A percentile compares a stretch with the other conserved stretches of the same genome.
phyloP scores from a whole-genome alignment of 148 eudicot genomes.

The Limonium bicolor region DNA sequence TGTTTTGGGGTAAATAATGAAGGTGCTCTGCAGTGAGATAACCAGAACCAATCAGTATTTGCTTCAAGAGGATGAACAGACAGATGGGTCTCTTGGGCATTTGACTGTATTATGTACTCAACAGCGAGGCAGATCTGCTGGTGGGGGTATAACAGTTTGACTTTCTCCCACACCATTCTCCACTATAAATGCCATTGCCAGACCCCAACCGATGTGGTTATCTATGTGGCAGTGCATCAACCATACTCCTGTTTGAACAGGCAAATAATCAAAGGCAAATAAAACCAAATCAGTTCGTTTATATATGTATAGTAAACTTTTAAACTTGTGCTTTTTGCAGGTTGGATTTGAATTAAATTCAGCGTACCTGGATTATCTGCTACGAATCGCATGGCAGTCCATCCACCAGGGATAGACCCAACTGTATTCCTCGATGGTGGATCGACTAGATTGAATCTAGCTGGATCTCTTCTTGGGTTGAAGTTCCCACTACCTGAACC shows the following conservation, averaged over 20 bases:
- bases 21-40: too few relatives aligned
- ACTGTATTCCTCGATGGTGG: slow-evolving; percentile 78
- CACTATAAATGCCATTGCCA: slow-evolving; percentile 65
- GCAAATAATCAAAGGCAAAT: background rate
- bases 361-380: slow-evolving; percentile 86
- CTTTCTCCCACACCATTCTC: slow-evolving; percentile 52
- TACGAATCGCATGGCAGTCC: slow-evolving; percentile 82
- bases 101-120: slow-evolving; percentile 8
- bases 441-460: slow-evolving; percentile 59
- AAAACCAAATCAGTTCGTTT: too few relatives aligned
- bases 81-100: background rate
- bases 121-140: slow-evolving; percentile 74
- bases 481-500: slow-evolving; percentile 82
- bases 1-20: too few relatives aligned
- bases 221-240: slow-evolving; percentile 90
- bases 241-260: slow-evolving; percentile 59
- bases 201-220: slow-evolving; percentile 64
- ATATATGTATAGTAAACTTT: too few relatives aligned
- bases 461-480: slow-evolving; percentile 39
- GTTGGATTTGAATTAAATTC: slow-evolving; percentile 2
- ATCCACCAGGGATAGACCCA: slow-evolving; percentile 85
- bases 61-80: too few relatives aligned
- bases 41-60: too few relatives aligned
- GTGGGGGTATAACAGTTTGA: slow-evolving; percentile 56
- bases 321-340: too few relatives aligned